Evolutionary conservation across 345 rosid genomes (phyloP).

Genomic region (Eucalyptus regnans): DNA sequence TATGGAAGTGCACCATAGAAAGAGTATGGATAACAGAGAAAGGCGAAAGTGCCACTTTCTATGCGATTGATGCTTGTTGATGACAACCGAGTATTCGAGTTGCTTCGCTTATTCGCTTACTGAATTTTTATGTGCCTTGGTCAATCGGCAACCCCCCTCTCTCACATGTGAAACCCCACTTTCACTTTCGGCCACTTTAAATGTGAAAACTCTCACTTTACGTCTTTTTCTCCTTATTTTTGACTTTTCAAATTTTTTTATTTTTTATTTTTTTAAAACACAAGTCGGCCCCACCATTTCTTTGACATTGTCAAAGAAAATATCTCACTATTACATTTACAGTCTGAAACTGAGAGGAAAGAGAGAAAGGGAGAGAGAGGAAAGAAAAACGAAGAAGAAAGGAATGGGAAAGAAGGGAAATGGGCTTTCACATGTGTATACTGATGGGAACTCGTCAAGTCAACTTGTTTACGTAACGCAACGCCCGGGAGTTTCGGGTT

Average conservation of each 20-base stretch:
- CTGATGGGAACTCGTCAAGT: rapidly evolving
- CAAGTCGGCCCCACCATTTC: not conserved
- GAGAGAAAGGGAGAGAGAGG: rapidly evolving
- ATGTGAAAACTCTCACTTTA: too few species aligned
- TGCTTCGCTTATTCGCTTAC: not conserved
- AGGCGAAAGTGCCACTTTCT: not conserved
- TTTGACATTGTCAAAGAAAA: not conserved
- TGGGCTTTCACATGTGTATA: rapidly evolving
- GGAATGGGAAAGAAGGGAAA: too few species aligned
- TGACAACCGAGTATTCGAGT: rapidly evolving
- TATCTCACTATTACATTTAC: too few species aligned
- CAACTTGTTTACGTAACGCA: rapidly evolving
- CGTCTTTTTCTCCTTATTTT: too few species aligned
- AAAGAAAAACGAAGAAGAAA: too few species aligned
- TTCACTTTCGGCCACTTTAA: too few species aligned
- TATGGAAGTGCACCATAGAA: not conserved
- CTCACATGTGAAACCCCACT: not conserved
- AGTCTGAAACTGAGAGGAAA: too few species aligned
- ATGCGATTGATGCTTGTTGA: not conserved
- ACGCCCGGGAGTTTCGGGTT: rapidly evolving
- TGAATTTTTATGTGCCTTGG: not conserved
- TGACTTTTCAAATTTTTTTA: too few species aligned
- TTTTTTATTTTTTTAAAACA: too few species aligned
- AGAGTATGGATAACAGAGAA: not conserved
- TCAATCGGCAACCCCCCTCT: not conserved